Evolutionary conservation across 345 rosid genomes (phyloP).

Genomic region (Syzygium oleosum): DNA sequence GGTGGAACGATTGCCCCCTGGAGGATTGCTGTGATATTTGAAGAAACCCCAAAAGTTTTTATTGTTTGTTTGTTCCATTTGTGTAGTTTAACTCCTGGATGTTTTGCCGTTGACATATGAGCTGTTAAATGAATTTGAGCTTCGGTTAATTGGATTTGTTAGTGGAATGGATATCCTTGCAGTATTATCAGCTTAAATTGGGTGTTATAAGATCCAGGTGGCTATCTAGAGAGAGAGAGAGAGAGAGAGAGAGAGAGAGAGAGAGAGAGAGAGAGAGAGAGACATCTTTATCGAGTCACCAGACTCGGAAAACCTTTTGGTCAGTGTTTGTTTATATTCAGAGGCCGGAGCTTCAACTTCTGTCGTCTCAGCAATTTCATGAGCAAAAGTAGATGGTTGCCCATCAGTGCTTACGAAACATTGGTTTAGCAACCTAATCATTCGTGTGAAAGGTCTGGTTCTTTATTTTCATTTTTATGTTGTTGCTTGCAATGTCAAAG

Average conservation of each 20-base stretch:
- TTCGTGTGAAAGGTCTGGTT: background rate
- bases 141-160: background rate
- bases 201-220: background rate
- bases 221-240: background rate
- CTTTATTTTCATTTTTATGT: background rate
- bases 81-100: background rate
- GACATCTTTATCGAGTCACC: background rate
- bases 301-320: background rate
- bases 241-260: background rate
- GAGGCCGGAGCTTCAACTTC: background rate
- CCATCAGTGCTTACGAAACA: background rate
- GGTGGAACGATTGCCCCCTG: background rate
- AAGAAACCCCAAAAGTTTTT: background rate
- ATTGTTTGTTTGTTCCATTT: background rate
- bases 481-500: background rate
- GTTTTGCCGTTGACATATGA: background rate
- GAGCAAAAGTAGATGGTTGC: background rate
- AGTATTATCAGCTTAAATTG: background rate
- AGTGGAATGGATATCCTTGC: background rate
- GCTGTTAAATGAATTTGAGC: background rate
- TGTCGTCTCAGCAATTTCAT: background rate
- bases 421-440: background rate
- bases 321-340: background rate
- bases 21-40: background rate
- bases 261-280: too few species aligned